Percentiles rank a stretch among this genome's conserved stretches.
Evolutionary conservation across 495 filamentous ascomycete species (phyloP).

Genomic region (Neurospora sublineolata): DNA sequence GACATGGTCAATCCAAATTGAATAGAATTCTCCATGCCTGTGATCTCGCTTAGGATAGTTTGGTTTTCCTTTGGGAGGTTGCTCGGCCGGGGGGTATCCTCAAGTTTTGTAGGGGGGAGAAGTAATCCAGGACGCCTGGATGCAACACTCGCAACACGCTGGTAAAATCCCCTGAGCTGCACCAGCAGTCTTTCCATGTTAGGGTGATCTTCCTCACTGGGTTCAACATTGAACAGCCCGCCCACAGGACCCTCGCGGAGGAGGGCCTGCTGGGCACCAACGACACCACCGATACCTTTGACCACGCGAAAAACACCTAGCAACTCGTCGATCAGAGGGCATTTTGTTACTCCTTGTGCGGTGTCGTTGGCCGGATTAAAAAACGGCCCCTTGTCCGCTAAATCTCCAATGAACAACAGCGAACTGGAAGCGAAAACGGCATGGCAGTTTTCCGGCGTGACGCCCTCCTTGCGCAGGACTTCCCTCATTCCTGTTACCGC

Average conservation of each 20-base stretch:
- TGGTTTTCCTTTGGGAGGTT: not conserved
- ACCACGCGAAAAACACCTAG: conserved; percentile 14
- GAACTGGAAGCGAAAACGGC: conserved; percentile 16
- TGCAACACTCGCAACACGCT: not conserved
- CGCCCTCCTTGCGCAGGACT: conserved; percentile 7
- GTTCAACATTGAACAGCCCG: conserved; percentile 1
- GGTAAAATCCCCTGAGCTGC: conserved; percentile 3
- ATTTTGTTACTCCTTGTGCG: not conserved
- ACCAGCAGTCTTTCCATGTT: not conserved
- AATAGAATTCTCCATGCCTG: conserved; percentile 2
- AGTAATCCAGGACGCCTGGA: not conserved
- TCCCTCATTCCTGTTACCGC: conserved; percentile 14
- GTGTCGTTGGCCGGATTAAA: not conserved
- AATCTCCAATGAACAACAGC: conserved; percentile 14
- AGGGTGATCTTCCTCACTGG: not conserved
- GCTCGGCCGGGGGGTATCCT: not conserved
- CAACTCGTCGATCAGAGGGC: conserved; percentile 11
- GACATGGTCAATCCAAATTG: not conserved
- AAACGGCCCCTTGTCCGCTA: conserved; percentile 5
- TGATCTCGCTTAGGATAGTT: conserved; percentile 7
- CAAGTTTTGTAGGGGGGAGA: not conserved
- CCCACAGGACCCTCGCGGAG: conserved; percentile 11
- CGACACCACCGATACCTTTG: conserved; percentile 15
- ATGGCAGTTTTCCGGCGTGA: conserved; percentile 19
- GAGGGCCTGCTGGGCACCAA: conserved; percentile 5